Evolutionary conservation across 2,329 filamentous ascomycete genomes (phyloP).

Genomic region (Exserohilum turcica): DNA sequence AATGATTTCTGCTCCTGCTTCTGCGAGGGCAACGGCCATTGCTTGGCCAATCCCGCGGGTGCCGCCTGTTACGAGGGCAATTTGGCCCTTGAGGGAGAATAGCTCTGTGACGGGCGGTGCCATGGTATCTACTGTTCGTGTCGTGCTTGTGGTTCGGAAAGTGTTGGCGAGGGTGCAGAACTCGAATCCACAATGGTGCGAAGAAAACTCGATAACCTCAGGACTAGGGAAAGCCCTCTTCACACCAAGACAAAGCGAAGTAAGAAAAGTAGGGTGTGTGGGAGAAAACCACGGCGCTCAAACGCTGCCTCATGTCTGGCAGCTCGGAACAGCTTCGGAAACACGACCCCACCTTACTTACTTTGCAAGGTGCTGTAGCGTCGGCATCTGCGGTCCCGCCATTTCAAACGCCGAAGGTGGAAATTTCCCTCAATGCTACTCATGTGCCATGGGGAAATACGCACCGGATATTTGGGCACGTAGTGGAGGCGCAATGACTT

Average conservation of each 20-base stretch:
- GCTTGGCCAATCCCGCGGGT: constrained; percentile 58
- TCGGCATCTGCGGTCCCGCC: constrained; percentile 38
- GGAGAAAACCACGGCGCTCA: constrained; percentile 9
- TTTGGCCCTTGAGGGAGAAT: constrained; percentile 57
- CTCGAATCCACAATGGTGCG: neutral
- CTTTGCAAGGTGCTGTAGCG: constrained; percentile 3
- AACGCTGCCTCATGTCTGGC: constrained; percentile 12
- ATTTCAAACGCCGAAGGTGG: constrained; percentile 39
- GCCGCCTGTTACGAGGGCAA: constrained; percentile 56
- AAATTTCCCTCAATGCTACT: constrained; percentile 34
- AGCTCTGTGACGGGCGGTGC: constrained; percentile 46
- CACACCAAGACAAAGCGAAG: neutral
- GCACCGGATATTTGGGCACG: constrained; percentile 23
- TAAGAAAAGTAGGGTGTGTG: constrained; percentile 1
- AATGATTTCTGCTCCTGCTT: constrained; percentile 57
- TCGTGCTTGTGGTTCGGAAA: constrained; percentile 12
- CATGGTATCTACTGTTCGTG: constrained; percentile 24
- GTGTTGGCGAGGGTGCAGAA: neutral
- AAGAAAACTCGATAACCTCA: neutral
- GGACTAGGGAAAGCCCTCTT: neutral
- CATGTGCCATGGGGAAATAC: constrained; percentile 26
- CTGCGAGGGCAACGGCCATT: constrained; percentile 57
- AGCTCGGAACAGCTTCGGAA: constrained; percentile 38
- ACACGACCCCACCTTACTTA: constrained; percentile 28
- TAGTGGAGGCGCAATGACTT: constrained; percentile 11